Conservation (phyloP, 2,329 filamentous ascomycete genomes). For the Fusarium brevicatenulatum region DNA sequence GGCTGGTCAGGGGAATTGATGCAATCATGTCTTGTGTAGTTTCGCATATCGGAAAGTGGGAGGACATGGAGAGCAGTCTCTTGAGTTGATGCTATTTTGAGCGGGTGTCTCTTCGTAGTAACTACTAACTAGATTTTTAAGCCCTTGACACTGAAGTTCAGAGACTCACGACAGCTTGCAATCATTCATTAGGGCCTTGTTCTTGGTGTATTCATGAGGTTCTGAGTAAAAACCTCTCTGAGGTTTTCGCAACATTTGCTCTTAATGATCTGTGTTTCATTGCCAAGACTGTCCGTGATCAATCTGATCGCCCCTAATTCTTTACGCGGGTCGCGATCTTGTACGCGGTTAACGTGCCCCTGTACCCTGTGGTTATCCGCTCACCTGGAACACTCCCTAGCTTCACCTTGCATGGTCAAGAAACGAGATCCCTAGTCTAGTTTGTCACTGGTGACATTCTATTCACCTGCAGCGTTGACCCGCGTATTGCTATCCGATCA, state of each 20-base stretch:
- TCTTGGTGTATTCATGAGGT: no score
- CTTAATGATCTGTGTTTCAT: no score
- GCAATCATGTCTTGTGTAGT: fast-evolving
- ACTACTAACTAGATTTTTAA: neutral
- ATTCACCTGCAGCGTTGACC: neutral
- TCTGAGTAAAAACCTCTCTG: fast-evolving
- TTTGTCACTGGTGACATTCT: no score
- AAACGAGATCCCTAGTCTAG: neutral
- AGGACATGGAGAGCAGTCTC: neutral
- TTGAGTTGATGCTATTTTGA: neutral
- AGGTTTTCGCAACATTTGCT: fast-evolving
- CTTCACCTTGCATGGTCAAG: no score
- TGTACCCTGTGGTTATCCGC: neutral
- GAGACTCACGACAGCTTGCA: neutral
- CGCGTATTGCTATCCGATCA: neutral
- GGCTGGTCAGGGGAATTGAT: neutral
- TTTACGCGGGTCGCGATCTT: neutral
- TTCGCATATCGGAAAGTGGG: neutral
- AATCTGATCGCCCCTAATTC: neutral
- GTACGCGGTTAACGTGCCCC: neutral
- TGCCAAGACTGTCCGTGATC: neutral
- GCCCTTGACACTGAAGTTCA: neutral
- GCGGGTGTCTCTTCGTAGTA: neutral
- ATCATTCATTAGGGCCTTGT: no score
- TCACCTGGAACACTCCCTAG: neutral